Evolutionary conservation across 1,139 yeast species (phyloP).

Genomic region (Kurtzmaniella quercitrusa): DNA sequence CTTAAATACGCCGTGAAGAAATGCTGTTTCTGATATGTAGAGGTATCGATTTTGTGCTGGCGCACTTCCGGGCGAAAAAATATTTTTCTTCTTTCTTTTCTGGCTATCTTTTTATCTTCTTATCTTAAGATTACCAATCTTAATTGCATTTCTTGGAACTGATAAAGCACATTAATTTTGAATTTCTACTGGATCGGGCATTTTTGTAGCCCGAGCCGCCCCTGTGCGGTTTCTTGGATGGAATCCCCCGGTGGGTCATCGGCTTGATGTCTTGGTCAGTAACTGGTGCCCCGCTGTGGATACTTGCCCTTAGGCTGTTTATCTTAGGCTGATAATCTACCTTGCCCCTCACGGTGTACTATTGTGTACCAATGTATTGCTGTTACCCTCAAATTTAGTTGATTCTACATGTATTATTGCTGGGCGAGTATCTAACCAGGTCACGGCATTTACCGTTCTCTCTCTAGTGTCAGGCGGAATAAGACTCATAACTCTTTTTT

Average conservation of each 20-base stretch:
- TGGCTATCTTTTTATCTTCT: neutral
- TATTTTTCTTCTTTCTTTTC: neutral
- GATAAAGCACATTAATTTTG: neutral
- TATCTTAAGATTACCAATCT: neutral
- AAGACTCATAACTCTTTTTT: too few relatives aligned
- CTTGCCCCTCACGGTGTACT: too few relatives aligned
- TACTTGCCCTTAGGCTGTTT: too few relatives aligned
- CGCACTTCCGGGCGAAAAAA: neutral
- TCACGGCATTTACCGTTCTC: too few relatives aligned
- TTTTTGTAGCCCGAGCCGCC: neutral
- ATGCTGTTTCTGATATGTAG: neutral
- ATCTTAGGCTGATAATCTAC: too few relatives aligned
- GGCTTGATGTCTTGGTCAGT: too few relatives aligned
- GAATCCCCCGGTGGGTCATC: neutral
- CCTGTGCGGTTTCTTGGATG: neutral
- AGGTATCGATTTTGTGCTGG: neutral
- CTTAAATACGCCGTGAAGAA: neutral
- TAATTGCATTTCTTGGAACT: neutral
- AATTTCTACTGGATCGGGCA: neutral
- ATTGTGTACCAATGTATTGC: too few relatives aligned
- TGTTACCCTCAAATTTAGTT: too few relatives aligned
- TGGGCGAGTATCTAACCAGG: too few relatives aligned
- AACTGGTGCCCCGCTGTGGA: too few relatives aligned
- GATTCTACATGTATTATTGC: too few relatives aligned
- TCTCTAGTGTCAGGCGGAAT: too few relatives aligned